Evolutionary conservation across 78 protist genomes (phyloP), one percentile per base, ranked within the genome.

Genomic region (Polysphondylium violaceum): DNA sequence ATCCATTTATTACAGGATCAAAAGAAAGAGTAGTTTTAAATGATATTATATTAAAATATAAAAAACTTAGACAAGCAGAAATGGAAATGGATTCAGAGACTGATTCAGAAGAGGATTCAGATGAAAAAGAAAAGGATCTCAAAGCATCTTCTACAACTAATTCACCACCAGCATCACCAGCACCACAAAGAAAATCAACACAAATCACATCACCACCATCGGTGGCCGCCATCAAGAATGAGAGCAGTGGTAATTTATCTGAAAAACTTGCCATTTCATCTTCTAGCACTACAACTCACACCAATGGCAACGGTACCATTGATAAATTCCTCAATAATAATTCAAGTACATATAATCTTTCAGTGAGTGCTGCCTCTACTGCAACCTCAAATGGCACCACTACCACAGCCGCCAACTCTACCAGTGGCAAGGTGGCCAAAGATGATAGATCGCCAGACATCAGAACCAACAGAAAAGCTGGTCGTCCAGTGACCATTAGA

Each of bases 371-470:
- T 44, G 53, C 64, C 4, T 29, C 76, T 29, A 23, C 31, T 19
- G 40, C 76, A n/a, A 29, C 77, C 16, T 33, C 72, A 47, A 63
- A 63, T 38, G 41, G 63, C 27, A 56, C 91, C 47, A 50, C 71
- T 23, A 59, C 91, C 0, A 81, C 89, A 25, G 19, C 14, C 3
- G 33, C 63, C 33, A 64, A 38, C 23, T 16, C 31, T 43, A 68
- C 43, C 1, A 60, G 61, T 61, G 59, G 53, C 12, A 47, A 36
- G 59, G 31, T 63, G 21, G 33, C 76, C 6, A 25, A 21, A 23
- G 74, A 38, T 23, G 63, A 63, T 65, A 73, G 93, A 68, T 88
- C 89, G 38, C 94, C 81, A 17, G 94, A 88, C 53, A 67, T 88
- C 14, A 61, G 85, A 53, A 87, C 83, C 16, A 87, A 72, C 63